Percentiles rank a stretch among this genome's conserved stretches.
Conservation (phyloP, 495 filamentous ascomycete genomes). For the Aspergillus haitiensis region DNA sequence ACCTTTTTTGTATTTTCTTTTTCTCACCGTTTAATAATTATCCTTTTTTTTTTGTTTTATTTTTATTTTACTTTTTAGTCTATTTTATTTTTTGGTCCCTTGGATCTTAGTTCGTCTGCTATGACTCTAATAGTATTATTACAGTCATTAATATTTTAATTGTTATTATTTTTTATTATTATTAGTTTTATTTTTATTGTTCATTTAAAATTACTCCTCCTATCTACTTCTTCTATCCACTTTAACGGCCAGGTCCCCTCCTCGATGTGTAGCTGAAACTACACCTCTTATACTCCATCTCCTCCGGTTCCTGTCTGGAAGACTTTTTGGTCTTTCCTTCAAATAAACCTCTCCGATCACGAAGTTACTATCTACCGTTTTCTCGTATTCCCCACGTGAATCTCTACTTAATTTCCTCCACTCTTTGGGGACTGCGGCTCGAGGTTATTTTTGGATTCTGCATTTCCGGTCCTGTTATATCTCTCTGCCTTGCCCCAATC, state of each 20-base stretch:
- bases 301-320: conserved; percentile 21
- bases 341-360: conserved; percentile 20
- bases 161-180: conserved; percentile 5
- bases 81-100: conserved; percentile 5
- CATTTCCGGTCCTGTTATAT: conserved; percentile 13
- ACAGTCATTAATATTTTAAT: conserved; percentile 14
- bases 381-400: conserved; percentile 35
- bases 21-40: conserved; percentile 10
- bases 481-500: neutral
- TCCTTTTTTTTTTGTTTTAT: conserved; percentile 17
- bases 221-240: conserved; percentile 1
- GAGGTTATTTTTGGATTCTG: conserved; percentile 35
- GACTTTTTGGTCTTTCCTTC: neutral
- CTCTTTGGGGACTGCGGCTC: conserved; percentile 26
- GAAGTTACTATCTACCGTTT: conserved; percentile 24
- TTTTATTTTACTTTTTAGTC: conserved; percentile 5
- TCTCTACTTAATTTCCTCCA: conserved; percentile 15
- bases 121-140: conserved; percentile 9
- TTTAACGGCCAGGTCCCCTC: conserved; percentile 11
- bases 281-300: conserved; percentile 17
- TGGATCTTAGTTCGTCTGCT: no score
- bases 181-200: neutral
- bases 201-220: neutral
- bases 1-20: conserved; percentile 14
- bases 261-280: neutral